A percentile compares a stretch with the other conserved stretches of the same genome.
phyloP scores from a whole-genome alignment of 78 protist species.

The Speleostelium caveatum region DNA sequence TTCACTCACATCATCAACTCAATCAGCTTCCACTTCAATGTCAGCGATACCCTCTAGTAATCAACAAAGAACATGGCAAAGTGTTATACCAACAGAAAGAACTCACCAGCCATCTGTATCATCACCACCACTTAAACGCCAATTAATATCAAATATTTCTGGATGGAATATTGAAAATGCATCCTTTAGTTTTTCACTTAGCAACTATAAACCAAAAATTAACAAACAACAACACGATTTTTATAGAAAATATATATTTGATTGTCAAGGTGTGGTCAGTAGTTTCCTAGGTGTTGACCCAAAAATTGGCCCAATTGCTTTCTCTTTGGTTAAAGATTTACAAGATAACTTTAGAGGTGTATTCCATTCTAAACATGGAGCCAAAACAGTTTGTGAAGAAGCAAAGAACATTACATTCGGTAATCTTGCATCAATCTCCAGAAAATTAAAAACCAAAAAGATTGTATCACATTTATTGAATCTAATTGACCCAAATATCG shows the following conservation, averaged over 20 bases:
- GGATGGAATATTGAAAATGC: constrained; percentile 62
- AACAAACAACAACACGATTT: constrained; percentile 51
- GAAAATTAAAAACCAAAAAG: constrained; percentile 31
- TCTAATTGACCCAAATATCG: constrained; percentile 16
- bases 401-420: constrained; percentile 21
- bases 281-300: constrained; percentile 50
- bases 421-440: constrained; percentile 4
- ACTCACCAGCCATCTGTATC: too few species aligned
- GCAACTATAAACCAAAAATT: constrained; percentile 4
- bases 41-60: too few species aligned
- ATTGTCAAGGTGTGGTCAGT: constrained; percentile 5
- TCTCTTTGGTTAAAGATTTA: constrained; percentile 31
- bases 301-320: constrained; percentile 65
- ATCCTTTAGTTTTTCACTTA: neutral
- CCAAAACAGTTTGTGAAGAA: constrained; percentile 35
- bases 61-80: too few species aligned
- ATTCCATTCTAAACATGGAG: constrained; percentile 46
- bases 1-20: too few species aligned
- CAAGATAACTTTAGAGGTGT: constrained; percentile 59
- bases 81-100: too few species aligned
- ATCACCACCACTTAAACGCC: neutral
- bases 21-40: too few species aligned
- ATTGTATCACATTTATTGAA: constrained; percentile 27
- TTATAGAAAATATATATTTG: constrained; percentile 45
- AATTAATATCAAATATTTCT: constrained; percentile 1